phyloP scores from a whole-genome alignment of 1,284 basidiomycete genomes.

The Cryptococcus amylolentus region DNA sequence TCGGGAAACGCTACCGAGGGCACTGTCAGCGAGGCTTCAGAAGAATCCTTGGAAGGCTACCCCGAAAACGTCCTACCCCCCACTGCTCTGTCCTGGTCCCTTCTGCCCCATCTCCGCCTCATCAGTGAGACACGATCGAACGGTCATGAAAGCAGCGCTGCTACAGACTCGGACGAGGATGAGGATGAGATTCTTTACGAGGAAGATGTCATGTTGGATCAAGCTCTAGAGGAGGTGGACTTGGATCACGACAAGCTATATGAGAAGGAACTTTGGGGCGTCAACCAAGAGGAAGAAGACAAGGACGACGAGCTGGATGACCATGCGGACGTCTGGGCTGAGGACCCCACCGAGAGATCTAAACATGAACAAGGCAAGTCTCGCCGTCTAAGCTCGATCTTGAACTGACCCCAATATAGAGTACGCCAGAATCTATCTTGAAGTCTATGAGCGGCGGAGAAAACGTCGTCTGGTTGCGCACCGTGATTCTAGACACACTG shows the following conservation, averaged over 20 bases:
- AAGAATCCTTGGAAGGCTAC: too few relatives aligned
- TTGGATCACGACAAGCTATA: conserved; percentile 9
- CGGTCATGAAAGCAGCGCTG: background rate
- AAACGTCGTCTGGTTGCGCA: conserved; percentile 4
- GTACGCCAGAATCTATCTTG: conserved; percentile 7
- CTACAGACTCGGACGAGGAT: too few relatives aligned
- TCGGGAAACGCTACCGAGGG: too few relatives aligned
- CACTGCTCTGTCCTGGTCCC: too few relatives aligned
- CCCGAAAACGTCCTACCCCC: too few relatives aligned
- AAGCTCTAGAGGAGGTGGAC: conserved; percentile 12
- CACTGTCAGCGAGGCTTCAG: too few relatives aligned
- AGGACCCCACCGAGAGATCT: background rate
- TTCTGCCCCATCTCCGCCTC: background rate
- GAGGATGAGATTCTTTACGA: background rate
- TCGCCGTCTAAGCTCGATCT: background rate
- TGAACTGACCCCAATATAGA: background rate
- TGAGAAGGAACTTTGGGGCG: conserved; percentile 8
- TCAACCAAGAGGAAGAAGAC: background rate
- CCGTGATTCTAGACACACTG: conserved; percentile 1
- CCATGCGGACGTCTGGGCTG: background rate
- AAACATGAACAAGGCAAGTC: background rate
- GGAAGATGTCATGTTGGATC: conserved; percentile 10
- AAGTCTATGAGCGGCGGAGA: background rate
- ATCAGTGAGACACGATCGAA: background rate
- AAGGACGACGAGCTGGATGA: background rate